Percentiles rank a stretch among this genome's conserved stretches.
Conservation (phyloP, 768 basidiomycete species). For the Sarcodon sp. region DNA sequence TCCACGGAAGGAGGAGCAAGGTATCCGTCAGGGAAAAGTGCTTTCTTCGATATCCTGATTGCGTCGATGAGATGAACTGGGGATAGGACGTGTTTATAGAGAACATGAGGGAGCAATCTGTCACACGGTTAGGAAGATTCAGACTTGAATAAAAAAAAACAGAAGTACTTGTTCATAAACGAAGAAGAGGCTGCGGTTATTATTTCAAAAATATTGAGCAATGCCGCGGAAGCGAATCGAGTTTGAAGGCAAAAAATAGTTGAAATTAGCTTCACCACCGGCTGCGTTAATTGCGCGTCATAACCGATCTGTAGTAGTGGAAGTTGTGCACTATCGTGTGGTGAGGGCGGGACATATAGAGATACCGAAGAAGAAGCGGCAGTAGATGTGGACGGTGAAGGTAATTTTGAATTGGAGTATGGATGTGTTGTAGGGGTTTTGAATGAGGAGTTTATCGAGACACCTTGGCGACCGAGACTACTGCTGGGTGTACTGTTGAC, state of each 20-base stretch:
- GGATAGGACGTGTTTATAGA: constrained; percentile 42
- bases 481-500: constrained; percentile 32
- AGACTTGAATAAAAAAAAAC: neutral
- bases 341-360: too few relatives aligned
- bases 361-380: too few relatives aligned
- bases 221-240: constrained; percentile 33
- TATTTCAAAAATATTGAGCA: constrained; percentile 34
- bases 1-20: constrained; percentile 63
- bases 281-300: constrained; percentile 23
- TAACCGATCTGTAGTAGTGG: neutral
- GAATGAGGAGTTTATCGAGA: neutral
- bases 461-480: neutral
- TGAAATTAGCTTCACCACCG: constrained; percentile 30
- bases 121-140: neutral
- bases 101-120: constrained; percentile 59
- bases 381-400: too few relatives aligned
- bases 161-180: constrained; percentile 46
- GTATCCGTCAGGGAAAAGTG: constrained; percentile 85
- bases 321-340: too few relatives aligned
- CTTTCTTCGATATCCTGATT: constrained; percentile 44
- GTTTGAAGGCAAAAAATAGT: constrained; percentile 35
- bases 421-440: neutral
- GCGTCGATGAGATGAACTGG: constrained; percentile 37
- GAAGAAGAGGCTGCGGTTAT: constrained; percentile 31
- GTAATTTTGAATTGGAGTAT: neutral